These are phyloP conservation scores for Helenozyma baotianmanensis DNA, from an alignment of 805 yeast species.

Conservation along the genomic window DNA sequence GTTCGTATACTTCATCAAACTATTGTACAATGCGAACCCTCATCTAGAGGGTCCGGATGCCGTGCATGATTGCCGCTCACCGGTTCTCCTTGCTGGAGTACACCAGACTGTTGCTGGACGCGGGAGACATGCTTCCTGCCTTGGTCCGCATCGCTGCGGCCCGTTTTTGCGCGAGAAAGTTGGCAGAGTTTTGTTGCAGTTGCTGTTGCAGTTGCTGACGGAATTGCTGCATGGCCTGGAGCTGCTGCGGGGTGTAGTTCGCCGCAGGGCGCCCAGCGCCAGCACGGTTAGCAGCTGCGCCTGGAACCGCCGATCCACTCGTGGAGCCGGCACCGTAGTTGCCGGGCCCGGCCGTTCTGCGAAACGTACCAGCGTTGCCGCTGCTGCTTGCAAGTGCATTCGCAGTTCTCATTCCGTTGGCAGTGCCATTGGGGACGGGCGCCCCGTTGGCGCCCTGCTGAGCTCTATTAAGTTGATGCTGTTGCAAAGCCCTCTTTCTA, in stretches of 20 bases:
- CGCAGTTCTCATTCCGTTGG: not conserved
- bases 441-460: constrained; percentile 1
- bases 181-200: constrained; percentile 2
- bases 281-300: not conserved
- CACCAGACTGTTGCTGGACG: not conserved
- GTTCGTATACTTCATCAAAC: not conserved
- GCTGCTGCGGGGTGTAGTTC: constrained; percentile 6
- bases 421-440: not conserved
- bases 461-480: constrained; percentile 25
- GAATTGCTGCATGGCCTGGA: constrained; percentile 10
- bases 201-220: constrained; percentile 8
- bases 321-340: too few relatives aligned
- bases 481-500: constrained; percentile 38
- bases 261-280: constrained; percentile 3
- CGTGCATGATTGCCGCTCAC: not conserved
- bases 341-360: not conserved
- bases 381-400: not conserved
- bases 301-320: too few relatives aligned
- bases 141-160: not conserved
- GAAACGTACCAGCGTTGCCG: not conserved
- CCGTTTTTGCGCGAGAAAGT: constrained; percentile 1
- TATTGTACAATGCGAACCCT: constrained; percentile 1
- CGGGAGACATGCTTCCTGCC: not conserved
- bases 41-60: constrained; percentile 1
- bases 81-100: not conserved